Percentiles rank a stretch among this genome's conserved stretches.
These are phyloP conservation scores for Backusella circina DNA, from an alignment of 192 early-diverging fungal genomes.

Conservation along the genomic window DNA sequence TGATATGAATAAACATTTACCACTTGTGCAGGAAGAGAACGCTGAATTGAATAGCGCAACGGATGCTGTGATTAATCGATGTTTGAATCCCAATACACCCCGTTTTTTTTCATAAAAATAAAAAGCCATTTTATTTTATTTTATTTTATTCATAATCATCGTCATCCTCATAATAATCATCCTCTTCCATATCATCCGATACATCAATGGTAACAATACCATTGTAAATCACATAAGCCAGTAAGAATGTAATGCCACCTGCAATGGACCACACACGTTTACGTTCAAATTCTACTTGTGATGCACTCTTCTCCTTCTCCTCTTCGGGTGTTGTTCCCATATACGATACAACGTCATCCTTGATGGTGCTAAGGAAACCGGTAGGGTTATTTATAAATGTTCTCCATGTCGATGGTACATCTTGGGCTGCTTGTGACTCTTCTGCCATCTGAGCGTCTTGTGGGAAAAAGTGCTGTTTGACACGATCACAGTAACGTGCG, in stretches of 20 bases:
- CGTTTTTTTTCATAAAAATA: neutral
- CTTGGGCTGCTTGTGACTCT: constrained; percentile 23
- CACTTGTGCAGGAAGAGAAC: neutral
- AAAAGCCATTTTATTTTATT: neutral
- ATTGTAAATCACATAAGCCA: constrained; percentile 55
- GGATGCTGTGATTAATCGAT: neutral
- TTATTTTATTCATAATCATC: constrained; percentile 5
- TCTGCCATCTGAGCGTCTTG: constrained; percentile 15
- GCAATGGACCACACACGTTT: constrained; percentile 49
- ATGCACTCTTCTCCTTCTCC: constrained; percentile 25
- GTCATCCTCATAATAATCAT: constrained; percentile 35
- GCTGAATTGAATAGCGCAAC: neutral
- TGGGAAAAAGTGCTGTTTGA: constrained; percentile 40
- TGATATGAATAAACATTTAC: neutral
- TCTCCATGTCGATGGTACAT: constrained; percentile 39
- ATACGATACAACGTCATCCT: constrained; percentile 9
- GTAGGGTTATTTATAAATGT: constrained; percentile 32
- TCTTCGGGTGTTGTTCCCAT: neutral
- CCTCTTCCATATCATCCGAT: constrained; percentile 40
- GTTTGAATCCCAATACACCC: neutral
- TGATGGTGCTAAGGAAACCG: constrained; percentile 38
- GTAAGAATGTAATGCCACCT: constrained; percentile 41
- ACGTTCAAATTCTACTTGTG: constrained; percentile 47
- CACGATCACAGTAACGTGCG: constrained; percentile 56
- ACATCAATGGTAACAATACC: constrained; percentile 54